Base-by-base conservation (phyloP, 352 stramenopile species). In the Phytophthora ramorum region DNA sequence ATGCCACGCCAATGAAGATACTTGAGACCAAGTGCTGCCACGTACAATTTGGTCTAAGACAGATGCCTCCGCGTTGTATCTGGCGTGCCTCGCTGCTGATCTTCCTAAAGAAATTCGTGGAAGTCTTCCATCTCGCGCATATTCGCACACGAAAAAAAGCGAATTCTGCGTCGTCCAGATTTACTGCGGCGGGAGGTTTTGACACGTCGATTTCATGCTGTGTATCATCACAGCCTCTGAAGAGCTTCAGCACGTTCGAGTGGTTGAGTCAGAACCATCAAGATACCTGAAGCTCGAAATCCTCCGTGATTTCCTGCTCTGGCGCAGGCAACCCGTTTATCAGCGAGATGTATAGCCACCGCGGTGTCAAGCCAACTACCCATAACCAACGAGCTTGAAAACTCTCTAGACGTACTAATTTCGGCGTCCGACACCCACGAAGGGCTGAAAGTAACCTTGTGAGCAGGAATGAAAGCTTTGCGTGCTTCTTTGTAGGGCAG, bases 1-100 rank as follows among this genome's bases (percentile, higher is more conserved):
- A 70, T 64, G 0, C 62, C 62, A 20, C 54, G 37, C 35, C 64
- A 32, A n/a, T 71, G 57, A 17, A 71, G 63, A 49, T 71, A 71
- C 44, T 71, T 60, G 19, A 71, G 40, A 19, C 63, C 63, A 26
- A 66, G 40, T n/a, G 47, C 41, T 17, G 57, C 48, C 13, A 66
- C 47, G 35, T 62, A 55, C n/a, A 71, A 48, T 26, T 63, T 69
- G 7, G 52, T 58, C 60, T 48, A 71, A n/a, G 46, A 54, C 9
- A 40, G 8, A n/a, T n/a, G 8, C 16, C 9, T 40, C 3, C 1
- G 8, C 13, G 3, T 40, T 40, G 34, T n/a, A 3, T 40, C 34
- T n/a, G 34, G 16, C 3, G 14, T 41, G 7, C 22, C 13, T 19
- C 24, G 12, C 14, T 49, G 43, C 3, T n/a, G n/a, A n/a, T 64